Base-by-base conservation (phyloP, 1,139 yeast genomes). In the Saccharomyces hybrid region DNA sequence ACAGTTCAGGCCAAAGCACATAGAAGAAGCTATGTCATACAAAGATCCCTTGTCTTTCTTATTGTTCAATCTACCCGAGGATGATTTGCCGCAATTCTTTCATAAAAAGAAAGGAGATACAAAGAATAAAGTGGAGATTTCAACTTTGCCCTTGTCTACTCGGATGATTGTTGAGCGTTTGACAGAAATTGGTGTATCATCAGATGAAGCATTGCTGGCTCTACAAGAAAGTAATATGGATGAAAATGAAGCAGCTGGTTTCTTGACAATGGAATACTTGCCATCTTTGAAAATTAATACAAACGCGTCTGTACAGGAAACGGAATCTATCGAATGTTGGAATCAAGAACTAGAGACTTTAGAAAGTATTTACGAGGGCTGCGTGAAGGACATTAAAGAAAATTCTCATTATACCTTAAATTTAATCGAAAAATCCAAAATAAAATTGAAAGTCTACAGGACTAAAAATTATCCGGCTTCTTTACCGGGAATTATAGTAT, bases 41-140 rank as follows among this genome's bases (percentile, higher is more conserved):
- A 79, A 89, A 2, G 78, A 79, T 55, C 79, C 87, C 1, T 71
- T 88, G 41, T 95, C 93, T 53, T 93, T 96, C 88, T 77, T 91
- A 24, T 71, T 91, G 12, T 84, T 91, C 62, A 95, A 91, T 64
- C 79, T 91, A 2, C 98, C 98, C 0, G 97, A 91, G 64, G 98
- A 90, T 66, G 99, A 93, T 65, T 73, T 93, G 48, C 99, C 99
- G 0, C 55, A 64, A 2, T 73, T 66, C 54, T 75, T 75, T 53
- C 68, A 64, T 12, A 70, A 70, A 59, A 67, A 76, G 6, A 73
- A 74, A 31, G 75, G 78, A 54, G 83, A 81, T 59, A 73, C 80
- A 1, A 74, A 73, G 47, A 77, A 78, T 24, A 72, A 73, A 26
- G 71, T 81, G 34, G 80, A 76, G 55, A 75, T 80, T 11, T 73